Evolutionary conservation across 2,329 filamentous ascomycete species (phyloP), one percentile per base, ranked within the genome.

Genomic region (Tolypocladium paradoxum): DNA sequence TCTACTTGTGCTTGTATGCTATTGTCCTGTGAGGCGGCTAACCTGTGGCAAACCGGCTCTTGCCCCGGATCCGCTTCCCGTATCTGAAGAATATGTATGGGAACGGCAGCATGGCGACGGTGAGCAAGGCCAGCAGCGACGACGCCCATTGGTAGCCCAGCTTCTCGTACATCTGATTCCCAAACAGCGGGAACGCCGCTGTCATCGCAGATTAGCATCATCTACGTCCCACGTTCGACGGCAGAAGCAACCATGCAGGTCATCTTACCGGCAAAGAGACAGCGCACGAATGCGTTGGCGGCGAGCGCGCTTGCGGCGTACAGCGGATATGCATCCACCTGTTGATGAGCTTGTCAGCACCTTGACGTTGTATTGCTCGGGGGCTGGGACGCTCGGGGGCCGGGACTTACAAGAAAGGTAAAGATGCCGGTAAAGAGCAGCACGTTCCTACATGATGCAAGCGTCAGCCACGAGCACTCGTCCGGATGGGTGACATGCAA

Each of bases 381-480:
- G 35, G 35, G 35, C 16, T 18, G 35, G 7, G 35, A 31, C 29
- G 29, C 29, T n/a, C 29, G 29, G 5, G 5, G 35, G 16, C 35
- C 9, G 18, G n/a, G 46, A 74, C 76, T 71, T 68, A 92, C 89
- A 58, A 95, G 73, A 71, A 95, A 96, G 14, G 90, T 95, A 68
- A 95, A 96, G 59, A 95, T 82, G 51, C 90, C 89, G 53, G 82
- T 85, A 69, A 89, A 96, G 33, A 87, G 82, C 54, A 95, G 79
- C 55, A 95, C 79, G 52, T 82, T 85, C 51, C 87, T 89, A 62
- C 63, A 50, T 43, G 18, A 46, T 50, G 31, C 48, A 34, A 40
- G 14, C 51, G 64, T 67, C 62, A 68, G 65, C 59, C 55, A 58
- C 53, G 57, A 11, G 36, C 38, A 38, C 53, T 54, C 43, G 35